Evolutionary conservation across 768 basidiomycete species (phyloP).

Genomic region (Lentinula edodes): DNA sequence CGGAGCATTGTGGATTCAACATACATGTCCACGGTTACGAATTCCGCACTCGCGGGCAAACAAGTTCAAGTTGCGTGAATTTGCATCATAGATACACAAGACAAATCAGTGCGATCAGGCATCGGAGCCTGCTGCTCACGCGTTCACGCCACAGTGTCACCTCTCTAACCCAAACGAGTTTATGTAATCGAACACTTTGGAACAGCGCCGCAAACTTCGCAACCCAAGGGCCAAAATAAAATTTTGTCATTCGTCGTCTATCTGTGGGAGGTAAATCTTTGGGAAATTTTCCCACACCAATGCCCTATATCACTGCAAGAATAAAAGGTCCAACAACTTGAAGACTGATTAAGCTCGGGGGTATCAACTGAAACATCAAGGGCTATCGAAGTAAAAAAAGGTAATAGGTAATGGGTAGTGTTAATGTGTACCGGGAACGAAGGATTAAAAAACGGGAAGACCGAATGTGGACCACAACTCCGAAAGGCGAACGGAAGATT

Average conservation of each 20-base stretch:
- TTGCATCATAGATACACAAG: not conserved
- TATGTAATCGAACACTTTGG: too few relatives aligned
- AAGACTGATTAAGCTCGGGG: not conserved
- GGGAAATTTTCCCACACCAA: not conserved
- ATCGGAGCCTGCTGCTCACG: not conserved
- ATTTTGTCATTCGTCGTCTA: too few relatives aligned
- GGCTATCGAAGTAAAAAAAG: not conserved
- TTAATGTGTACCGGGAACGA: not conserved
- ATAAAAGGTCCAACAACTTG: not conserved
- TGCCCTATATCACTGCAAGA: not conserved
- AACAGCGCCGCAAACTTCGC: too few relatives aligned
- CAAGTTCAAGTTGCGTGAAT: not conserved
- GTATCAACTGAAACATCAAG: not conserved
- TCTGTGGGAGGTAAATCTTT: not conserved
- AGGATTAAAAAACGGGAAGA: not conserved
- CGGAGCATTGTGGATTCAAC: not conserved
- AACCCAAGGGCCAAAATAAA: too few relatives aligned
- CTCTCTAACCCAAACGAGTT: too few relatives aligned
- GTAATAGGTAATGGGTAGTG: too few relatives aligned
- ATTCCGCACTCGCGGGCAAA: too few relatives aligned
- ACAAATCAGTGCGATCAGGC: not conserved
- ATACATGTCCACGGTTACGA: not conserved
- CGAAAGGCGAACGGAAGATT: not conserved
- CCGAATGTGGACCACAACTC: not conserved
- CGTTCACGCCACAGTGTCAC: too few relatives aligned